Evolutionary conservation across 129 eudicot species (phyloP), one percentile per base, ranked within the genome.

Genomic region (Lactuca sativa): DNA sequence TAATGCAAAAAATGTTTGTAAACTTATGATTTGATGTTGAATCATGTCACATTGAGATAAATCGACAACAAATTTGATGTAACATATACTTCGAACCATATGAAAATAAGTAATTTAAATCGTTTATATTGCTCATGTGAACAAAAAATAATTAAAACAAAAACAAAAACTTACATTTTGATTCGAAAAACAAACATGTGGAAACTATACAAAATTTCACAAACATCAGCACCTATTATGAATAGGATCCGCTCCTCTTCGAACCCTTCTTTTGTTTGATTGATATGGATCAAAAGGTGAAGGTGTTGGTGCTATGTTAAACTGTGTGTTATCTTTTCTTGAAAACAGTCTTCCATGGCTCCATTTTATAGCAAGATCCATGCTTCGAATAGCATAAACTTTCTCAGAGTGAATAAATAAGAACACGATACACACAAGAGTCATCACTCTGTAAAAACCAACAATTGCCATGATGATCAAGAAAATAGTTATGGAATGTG

Each of bases 241-340:
- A 64, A 92, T 92, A 3, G 97, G 97, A 67, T 92, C 95, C 7
- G 95, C 69, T 49, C 95, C 89, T 64, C 86, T 66, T 67, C 80
- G 65, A 59, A 86, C 87, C 62, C 95, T 78, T 84, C 97, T 66
- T 75, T 92, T 78, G 67, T 80, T 77, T 8, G 87, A 88, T 73
- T 36, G 80, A 67, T 74, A 77, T 10, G 90, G 96, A 78, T 86
- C 91, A 60, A 80, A 76, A 76, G 12, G 34, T 14, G 93, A 82
- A 66, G 90, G 90, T 3, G 86, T 48, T 66, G 97, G 97, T n/a
- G 93, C 88, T 7, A 74, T 51, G 60, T 67, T 47, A 40, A 66
- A 56, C 31, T 53, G 67, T 36, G 58, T 61, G 15, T 47, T 44
- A 82, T 79, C 10, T 48, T 78, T 80, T 25, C 83, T 74, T 41